Evolutionary conservation across 345 rosid species (phyloP), one percentile per base, ranked within the genome.

Genomic region (Populus simonii): DNA sequence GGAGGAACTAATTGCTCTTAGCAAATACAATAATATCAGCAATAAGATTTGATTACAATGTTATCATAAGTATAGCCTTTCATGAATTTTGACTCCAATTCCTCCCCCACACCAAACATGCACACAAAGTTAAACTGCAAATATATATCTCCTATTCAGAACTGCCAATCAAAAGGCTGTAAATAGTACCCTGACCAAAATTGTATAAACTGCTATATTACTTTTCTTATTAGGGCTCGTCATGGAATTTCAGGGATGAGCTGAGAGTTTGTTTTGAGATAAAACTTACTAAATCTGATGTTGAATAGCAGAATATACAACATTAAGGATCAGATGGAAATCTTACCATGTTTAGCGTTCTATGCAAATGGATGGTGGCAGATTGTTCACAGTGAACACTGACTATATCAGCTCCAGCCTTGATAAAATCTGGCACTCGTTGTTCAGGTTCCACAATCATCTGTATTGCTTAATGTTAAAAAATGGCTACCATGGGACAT

Each of bases 351-450:
- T 86, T 77, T 68, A 92, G 8, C 0, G 97, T 88, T n/a, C 99
- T 98, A 80, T 96, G 99, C 92, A 96, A 85, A 85, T 96, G 99
- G 81, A 96, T 96, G 79, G 99, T 96, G 15, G 98, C 83, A 81
- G 98, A 80, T 76, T 93, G 97, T 83, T 96, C 99, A 77, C 98
- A 96, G 76, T 96, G 98, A 10, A 96, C 94, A 77, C 99, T 96
- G 86, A 96, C 93, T 41, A 96, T 93, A 82, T 93, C 98, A 72
- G 99, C 99, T 80, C 99, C 99, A 59, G 99, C 99, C 87, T 96
- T 91, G 86, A 96, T 93, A 82, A 96, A 96, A 87, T 96, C 98
- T 7, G 97, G 92, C 27, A 93, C 94, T 68, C 98, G 89, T 81
- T 87, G 94, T 39, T 96, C 98, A 0, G 99, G 99, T 81, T 96